These are phyloP conservation scores for Puya raimondii DNA, from an alignment of 176 grass and related monocot genomes.

Conservation along the genomic window DNA sequence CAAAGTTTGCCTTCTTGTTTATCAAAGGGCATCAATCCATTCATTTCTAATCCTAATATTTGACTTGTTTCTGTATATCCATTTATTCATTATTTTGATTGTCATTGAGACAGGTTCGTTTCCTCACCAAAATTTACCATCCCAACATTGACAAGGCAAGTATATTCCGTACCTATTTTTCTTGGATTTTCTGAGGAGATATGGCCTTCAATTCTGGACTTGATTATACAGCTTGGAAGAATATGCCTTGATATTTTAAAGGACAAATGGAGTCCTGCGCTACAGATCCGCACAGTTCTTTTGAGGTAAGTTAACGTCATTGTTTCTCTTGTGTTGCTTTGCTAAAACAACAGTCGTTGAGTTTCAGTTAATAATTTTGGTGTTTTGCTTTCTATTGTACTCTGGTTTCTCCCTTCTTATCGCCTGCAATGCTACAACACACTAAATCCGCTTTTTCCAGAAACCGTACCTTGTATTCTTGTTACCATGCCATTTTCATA, in stretches of 20 bases:
- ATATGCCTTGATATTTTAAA: slow-evolving; percentile 94
- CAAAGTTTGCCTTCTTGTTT: too few relatives aligned
- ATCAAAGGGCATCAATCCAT: too few relatives aligned
- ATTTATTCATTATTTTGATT: background rate
- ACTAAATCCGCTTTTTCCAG: too few relatives aligned
- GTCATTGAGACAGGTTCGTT: slow-evolving; percentile 71
- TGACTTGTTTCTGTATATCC: background rate
- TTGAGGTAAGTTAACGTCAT: slow-evolving; percentile 37
- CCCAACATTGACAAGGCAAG: slow-evolving; percentile 97
- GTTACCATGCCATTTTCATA: too few relatives aligned
- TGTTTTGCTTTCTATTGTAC: background rate
- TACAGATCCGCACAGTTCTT: slow-evolving; percentile 87
- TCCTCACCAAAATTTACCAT: slow-evolving; percentile 98
- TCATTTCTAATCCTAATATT: background rate
- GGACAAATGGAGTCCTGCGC: slow-evolving; percentile 92
- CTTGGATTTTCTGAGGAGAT: slow-evolving; percentile 1
- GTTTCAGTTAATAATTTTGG: background rate
- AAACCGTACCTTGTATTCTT: too few relatives aligned
- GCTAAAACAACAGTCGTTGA: background rate
- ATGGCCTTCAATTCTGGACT: slow-evolving; percentile 19
- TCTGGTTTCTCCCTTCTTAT: too few relatives aligned
- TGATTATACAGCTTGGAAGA: slow-evolving; percentile 73
- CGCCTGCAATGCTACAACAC: too few relatives aligned
- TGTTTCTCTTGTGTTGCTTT: slow-evolving; percentile 16
- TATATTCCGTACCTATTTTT: slow-evolving; percentile 8